These are phyloP conservation scores for Geotrichum citri-aurantii DNA, from an alignment of 1,139 yeast species.

Conservation along the genomic window DNA sequence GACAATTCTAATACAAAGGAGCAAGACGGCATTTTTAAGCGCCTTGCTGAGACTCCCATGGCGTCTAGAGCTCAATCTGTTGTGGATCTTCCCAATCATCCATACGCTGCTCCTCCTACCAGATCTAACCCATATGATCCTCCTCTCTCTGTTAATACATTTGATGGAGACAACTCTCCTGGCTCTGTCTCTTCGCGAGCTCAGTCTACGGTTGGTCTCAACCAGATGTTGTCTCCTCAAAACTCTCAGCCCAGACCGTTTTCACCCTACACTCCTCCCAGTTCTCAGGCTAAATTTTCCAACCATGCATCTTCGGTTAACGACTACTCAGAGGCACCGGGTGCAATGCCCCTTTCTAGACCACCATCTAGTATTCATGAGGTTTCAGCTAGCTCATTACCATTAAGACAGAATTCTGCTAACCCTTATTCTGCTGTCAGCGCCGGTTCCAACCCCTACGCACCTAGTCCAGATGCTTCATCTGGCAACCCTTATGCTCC, in stretches of 20 bases:
- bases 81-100: slow-evolving; percentile 4
- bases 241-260: not conserved
- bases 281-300: not conserved
- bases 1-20: slow-evolving; percentile 38
- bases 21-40: slow-evolving; percentile 61
- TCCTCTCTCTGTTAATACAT: not conserved
- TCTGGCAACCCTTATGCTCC: not conserved
- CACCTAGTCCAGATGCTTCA: not conserved
- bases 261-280: not conserved
- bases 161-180: not conserved
- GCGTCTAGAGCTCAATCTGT: slow-evolving; percentile 18
- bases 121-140: slow-evolving; percentile 9
- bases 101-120: not conserved
- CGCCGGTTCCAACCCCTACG: not conserved
- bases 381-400: not conserved
- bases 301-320: not conserved
- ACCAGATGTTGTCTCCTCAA: not conserved
- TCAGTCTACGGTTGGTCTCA: slow-evolving; percentile 15
- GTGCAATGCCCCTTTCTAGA: not conserved
- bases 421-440: not conserved
- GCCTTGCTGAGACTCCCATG: slow-evolving; percentile 39
- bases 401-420: not conserved
- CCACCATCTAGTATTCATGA: not conserved
- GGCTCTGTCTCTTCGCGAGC: slow-evolving; percentile 10
- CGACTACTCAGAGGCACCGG: not conserved